Base-by-base conservation (phyloP, 768 basidiomycete genomes). In the Filobasidium wieringae region DNA sequence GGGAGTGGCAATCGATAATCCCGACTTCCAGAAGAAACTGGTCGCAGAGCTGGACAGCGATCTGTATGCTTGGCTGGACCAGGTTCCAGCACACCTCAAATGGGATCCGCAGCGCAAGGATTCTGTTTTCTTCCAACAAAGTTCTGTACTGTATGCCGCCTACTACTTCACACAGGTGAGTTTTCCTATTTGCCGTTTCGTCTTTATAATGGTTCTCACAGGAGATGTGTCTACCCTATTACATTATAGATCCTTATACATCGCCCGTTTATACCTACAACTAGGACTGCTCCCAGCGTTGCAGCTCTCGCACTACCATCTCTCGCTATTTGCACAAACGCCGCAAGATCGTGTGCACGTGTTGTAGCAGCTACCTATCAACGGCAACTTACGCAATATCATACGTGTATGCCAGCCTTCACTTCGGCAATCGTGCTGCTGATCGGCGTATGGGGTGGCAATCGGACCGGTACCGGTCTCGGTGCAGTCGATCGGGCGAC, bases 311-410 rank as follows among this genome's bases (percentile, higher is more conserved):
- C 66, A 17, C 81, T 83, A 66, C 84, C 84, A 9, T 86, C 84
- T 0, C 76, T 86, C 22, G 83, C 85, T 0, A 87, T 85, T 54
- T 87, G 84, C 70, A 82, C 84, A n/a, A 89, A 88, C 53, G 82
- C 88, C 0, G 85, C 88, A 1, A 78, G 86, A 7, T 86, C 85
- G 0, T 84, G 80, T 58, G 80, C 80, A 36, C 85, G 84, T 66
- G 79, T 90, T 29, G 70, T 85, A 19, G 19, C 86, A 88, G 63
- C 74, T 80, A 2, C 76, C 68, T 66, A 29, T 67, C 41, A 70
- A 77, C 72, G 63, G 74, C 19, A 72, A 31, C 6, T 17, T 17
- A 39, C 24, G 51, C 29, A 54, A 51, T 36, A 50, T 49, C 52
- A 61, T 29, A 65, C 65, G 29, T 59, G 64, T 27, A 45, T 65